Base-by-base conservation (phyloP, 1,284 basidiomycete species). In the Cutaneotrichosporon dermatis region DNA sequence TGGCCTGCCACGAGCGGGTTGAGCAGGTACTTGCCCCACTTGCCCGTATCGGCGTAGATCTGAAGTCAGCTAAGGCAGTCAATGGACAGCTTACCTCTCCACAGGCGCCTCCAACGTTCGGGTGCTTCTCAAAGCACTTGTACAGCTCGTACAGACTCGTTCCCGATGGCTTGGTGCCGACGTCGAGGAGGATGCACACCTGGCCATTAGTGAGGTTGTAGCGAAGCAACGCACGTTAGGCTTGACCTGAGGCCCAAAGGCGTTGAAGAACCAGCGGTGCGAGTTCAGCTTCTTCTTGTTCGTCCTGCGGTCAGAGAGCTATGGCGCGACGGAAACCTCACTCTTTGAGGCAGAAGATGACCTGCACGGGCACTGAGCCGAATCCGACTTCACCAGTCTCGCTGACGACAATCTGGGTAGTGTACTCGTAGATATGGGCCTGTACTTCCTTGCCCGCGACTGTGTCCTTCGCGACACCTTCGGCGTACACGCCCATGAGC, bases 191-290 rank as follows among this genome's bases (percentile, higher is more conserved):
- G 57, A 92, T 76, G 67, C 90, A 93, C 61, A 92, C 88, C 46
- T 68, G 87, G 56, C 40, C 55, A 59, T 51, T 51, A 34, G 63
- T 12, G 44, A 35, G 16, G 15, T 25, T 36, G 16, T 54, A 86
- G 66, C 90, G 44, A 96, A 94, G 84, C 34, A 16, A 33, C 54
- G 13, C 37, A 55, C 88, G 46, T 67, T 88, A 55, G 54, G 59
- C 61, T 58, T 53, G 33, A 64, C 15, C 45, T 39, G 58, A 4
- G 55, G 33, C 15, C 44, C 36, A 55, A 86, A 87, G 86, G 67
- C 90, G 52, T 97, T 96, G 84, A 97, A 97, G 79, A 97, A 92
- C 94, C 94, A 97, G 46, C 94, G 85, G 71, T 93, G 90, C 71
- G 86, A 88, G 80, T 93, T 93, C 63, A 93, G 79, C 73, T 94